Conservation (phyloP, 768 basidiomycete species). For the Suillus variegatus region DNA sequence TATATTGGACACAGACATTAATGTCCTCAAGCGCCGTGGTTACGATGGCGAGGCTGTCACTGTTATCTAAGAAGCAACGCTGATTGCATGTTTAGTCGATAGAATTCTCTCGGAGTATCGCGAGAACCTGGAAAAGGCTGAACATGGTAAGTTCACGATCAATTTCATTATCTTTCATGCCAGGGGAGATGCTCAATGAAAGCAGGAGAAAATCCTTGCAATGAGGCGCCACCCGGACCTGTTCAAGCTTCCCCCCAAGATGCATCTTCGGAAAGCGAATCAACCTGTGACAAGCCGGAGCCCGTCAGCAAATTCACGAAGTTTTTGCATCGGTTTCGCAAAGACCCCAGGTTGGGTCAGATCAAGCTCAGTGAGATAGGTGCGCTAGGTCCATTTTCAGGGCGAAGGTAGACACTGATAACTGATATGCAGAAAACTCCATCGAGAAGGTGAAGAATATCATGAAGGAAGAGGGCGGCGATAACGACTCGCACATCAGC, state of each 20-base stretch:
- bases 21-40: slow-evolving; percentile 73
- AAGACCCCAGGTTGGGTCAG: slow-evolving; percentile 5
- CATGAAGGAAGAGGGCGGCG: slow-evolving; percentile 4
- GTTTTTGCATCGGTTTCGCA: neutral
- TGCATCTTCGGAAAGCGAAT: neutral
- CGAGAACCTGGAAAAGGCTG: neutral
- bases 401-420: neutral
- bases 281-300: no score
- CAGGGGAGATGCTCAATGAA: neutral
- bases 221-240: neutral
- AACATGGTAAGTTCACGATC: neutral
- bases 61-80: neutral
- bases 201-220: neutral
- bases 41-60: slow-evolving; percentile 61
- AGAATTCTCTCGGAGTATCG: slow-evolving; percentile 6
- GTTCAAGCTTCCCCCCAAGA: neutral
- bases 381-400: neutral
- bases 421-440: neutral
- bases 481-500: neutral
- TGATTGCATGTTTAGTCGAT: slow-evolving; percentile 10
- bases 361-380: slow-evolving; percentile 2
- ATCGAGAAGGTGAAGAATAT: slow-evolving; percentile 8
- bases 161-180: neutral
- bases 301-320: neutral
- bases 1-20: slow-evolving; percentile 84